Percentiles rank a stretch among this genome's conserved stretches.
Conservation (phyloP, 2,329 filamentous ascomycete genomes). For the Paraphaeosphaeria minitans region DNA sequence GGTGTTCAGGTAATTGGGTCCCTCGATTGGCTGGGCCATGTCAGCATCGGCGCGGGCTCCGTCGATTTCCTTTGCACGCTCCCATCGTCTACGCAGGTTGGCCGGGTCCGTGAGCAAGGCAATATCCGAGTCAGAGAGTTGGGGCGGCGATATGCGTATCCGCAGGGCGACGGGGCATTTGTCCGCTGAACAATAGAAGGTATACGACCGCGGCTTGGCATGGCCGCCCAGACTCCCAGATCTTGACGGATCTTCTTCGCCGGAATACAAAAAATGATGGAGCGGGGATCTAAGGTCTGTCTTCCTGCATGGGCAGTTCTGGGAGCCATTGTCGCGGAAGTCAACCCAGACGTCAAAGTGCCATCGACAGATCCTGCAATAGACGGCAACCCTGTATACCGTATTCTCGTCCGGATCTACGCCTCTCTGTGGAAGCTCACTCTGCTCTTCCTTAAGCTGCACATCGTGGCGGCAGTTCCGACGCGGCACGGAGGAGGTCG, state of each 20-base stretch:
- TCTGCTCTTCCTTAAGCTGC: conserved; percentile 62
- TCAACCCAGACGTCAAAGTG: conserved; percentile 65
- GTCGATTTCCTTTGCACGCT: conserved; percentile 56
- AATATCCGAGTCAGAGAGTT: conserved; percentile 56
- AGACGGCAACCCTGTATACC: conserved; percentile 62
- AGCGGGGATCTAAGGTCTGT: conserved; percentile 57
- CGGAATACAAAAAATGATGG: conserved; percentile 61
- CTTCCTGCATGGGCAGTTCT: conserved; percentile 48
- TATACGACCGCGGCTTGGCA: conserved; percentile 32
- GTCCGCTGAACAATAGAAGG: conserved; percentile 64
- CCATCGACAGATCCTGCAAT: conserved; percentile 66
- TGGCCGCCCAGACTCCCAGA: conserved; percentile 23
- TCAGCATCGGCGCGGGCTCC: conserved; percentile 60
- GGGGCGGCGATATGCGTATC: conserved; percentile 58
- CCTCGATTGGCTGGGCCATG: conserved; percentile 59
- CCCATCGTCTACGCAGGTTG: conserved; percentile 58
- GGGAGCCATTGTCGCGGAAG: conserved; percentile 51
- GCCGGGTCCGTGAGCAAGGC: conserved; percentile 60
- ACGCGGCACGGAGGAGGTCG: conserved; percentile 41
- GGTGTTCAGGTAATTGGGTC: conserved; percentile 61
- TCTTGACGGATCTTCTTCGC: conserved; percentile 21
- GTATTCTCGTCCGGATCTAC: conserved; percentile 46
- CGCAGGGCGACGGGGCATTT: conserved; percentile 60
- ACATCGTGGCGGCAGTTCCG: conserved; percentile 65
- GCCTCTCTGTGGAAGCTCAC: conserved; percentile 53